Conservation (phyloP, 176 grass and related monocot species). For the Phyllostachys edulis region DNA sequence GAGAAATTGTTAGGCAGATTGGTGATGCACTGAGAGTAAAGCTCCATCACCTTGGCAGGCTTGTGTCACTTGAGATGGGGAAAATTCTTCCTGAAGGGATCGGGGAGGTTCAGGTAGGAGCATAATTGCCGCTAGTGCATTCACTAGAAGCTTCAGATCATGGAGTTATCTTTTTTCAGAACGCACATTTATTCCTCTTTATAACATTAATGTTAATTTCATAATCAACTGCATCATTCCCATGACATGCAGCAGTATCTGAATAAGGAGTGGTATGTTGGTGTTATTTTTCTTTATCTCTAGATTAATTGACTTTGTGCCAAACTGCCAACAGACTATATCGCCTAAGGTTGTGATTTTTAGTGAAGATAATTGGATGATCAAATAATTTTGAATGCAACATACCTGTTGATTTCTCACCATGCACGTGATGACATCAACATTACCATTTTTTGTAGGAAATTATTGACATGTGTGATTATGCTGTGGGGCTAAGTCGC, state of each 20-base stretch:
- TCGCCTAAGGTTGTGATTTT: not conserved
- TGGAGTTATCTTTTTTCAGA: not conserved
- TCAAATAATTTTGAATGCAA: constrained; percentile 1
- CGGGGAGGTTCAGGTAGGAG: constrained; percentile 93
- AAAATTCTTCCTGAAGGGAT: constrained; percentile 99
- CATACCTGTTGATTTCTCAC: not conserved
- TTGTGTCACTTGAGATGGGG: constrained; percentile 98
- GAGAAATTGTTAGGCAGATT: constrained; percentile 98
- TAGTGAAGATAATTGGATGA: not conserved
- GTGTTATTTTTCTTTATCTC: not conserved
- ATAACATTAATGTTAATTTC: not conserved
- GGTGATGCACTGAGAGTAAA: constrained; percentile 89
- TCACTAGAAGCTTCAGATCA: not conserved
- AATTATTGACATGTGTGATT: constrained; percentile 99
- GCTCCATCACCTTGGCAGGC: constrained; percentile 81
- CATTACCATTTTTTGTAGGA: constrained; percentile 50
- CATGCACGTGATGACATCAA: constrained; percentile 10
- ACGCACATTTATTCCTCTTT: constrained; percentile 6
- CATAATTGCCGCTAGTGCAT: constrained; percentile 8
- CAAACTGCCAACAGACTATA: not conserved
- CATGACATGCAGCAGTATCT: not conserved
- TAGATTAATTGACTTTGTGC: not conserved
- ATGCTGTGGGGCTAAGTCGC: constrained; percentile 97
- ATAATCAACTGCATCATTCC: not conserved
- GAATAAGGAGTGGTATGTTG: not conserved